These are phyloP conservation scores for Chlamydomonas reinhardtii DNA, from an alignment of 163 green algal genomes.

Conservation along the genomic window DNA sequence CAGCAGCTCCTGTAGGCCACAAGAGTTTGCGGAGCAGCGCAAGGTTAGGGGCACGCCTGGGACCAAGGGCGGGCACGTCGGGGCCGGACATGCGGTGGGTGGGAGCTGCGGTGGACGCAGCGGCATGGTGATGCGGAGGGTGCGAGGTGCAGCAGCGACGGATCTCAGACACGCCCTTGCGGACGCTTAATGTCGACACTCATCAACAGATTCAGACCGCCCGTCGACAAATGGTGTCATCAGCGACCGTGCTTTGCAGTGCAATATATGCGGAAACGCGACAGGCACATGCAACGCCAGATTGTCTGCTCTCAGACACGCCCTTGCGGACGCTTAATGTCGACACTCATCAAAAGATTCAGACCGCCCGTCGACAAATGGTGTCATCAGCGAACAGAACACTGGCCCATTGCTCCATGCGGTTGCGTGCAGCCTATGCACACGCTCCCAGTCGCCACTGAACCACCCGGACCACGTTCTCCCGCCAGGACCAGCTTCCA, in stretches of 20 bases:
- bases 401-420: too few relatives aligned
- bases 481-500: too few relatives aligned
- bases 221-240: slow-evolving; percentile 79
- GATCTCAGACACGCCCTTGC: slow-evolving; percentile 25
- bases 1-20: slow-evolving; percentile 70
- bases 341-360: slow-evolving; percentile 76
- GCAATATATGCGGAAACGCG: background rate
- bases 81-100: too few relatives aligned
- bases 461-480: too few relatives aligned
- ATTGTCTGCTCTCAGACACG: background rate
- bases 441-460: too few relatives aligned
- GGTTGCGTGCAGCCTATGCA: too few relatives aligned
- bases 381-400: slow-evolving; percentile 67
- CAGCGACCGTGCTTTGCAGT: slow-evolving; percentile 31
- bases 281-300: too few relatives aligned
- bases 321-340: slow-evolving; percentile 55
- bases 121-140: too few relatives aligned
- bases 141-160: too few relatives aligned
- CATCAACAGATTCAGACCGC: slow-evolving; percentile 79
- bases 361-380: slow-evolving; percentile 81
- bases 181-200: slow-evolving; percentile 67
- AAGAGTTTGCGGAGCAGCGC: background rate
- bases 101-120: too few relatives aligned
- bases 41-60: background rate
- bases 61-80: background rate